Percentiles rank a stretch among this genome's conserved stretches.
Evolutionary conservation across 306 rosid species (phyloP).

Genomic region (Castanopsis chinensis): DNA sequence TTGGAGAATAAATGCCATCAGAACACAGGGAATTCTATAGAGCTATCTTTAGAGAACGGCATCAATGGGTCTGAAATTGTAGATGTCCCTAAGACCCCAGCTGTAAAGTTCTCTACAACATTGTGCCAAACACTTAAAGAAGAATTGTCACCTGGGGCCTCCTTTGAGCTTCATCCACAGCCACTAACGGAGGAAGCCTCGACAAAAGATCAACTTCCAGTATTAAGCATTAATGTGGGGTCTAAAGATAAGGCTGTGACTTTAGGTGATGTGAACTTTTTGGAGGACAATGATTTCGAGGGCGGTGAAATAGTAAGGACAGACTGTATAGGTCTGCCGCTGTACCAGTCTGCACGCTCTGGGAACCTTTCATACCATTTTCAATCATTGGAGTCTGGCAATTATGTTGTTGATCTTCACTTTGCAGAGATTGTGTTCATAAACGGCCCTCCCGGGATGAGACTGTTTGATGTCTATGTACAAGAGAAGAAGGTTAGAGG

Average conservation of each 20-base stretch:
- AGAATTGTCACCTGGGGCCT: conserved; percentile 63
- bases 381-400: conserved; percentile 15
- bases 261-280: conserved; percentile 17
- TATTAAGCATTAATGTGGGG: conserved; percentile 26
- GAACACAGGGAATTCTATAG: conserved; percentile 52
- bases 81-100: conserved; percentile 40
- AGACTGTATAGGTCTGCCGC: conserved; percentile 12
- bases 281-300: conserved; percentile 16
- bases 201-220: conserved; percentile 22
- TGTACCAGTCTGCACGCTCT: conserved; percentile 25
- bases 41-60: conserved; percentile 84
- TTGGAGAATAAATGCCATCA: conserved; percentile 35
- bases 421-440: conserved; percentile 32
- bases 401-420: conserved; percentile 29
- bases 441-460: conserved; percentile 26
- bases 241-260: conserved; percentile 16
- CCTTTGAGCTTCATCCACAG: conserved; percentile 77
- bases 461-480: conserved; percentile 29
- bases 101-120: conserved; percentile 62
- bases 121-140: conserved; percentile 46
- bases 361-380: conserved; percentile 24
- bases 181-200: conserved; percentile 18
- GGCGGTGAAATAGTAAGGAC: conserved; percentile 18
- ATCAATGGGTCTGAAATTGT: conserved; percentile 46
- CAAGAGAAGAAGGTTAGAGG: conserved; percentile 30